These are phyloP conservation scores for Lentinula raphanica DNA, from an alignment of 768 basidiomycete species.

Conservation along the genomic window DNA sequence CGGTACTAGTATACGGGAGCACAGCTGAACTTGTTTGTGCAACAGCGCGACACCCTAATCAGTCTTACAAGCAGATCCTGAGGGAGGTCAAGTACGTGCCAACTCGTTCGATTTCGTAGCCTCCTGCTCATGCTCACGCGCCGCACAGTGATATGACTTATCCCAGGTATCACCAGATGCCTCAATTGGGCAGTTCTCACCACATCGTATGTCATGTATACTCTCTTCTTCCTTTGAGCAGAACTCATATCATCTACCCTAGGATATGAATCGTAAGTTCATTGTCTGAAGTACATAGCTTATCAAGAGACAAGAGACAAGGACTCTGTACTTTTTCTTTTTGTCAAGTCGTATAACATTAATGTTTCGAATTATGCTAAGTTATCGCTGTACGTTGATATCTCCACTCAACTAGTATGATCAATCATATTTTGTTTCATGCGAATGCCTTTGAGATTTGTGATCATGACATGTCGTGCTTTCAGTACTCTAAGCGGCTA, in stretches of 20 bases:
- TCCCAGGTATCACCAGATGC: slow-evolving; percentile 62
- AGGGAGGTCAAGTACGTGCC: slow-evolving; percentile 45
- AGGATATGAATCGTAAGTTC: slow-evolving; percentile 10
- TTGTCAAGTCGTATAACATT: neutral
- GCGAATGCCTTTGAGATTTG: too few relatives aligned
- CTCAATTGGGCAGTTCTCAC: slow-evolving; percentile 71
- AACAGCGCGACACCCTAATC: slow-evolving; percentile 36
- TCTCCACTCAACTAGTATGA: too few relatives aligned
- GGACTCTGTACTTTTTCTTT: neutral
- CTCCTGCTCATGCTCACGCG: neutral
- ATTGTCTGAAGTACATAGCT: too few relatives aligned
- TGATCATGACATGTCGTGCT: too few relatives aligned
- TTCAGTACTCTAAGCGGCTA: too few relatives aligned
- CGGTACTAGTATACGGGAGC: neutral
- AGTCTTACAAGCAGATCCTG: slow-evolving; percentile 64
- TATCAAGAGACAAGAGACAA: too few relatives aligned
- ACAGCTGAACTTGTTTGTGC: neutral
- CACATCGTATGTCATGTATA: slow-evolving; percentile 41
- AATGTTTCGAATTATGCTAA: neutral
- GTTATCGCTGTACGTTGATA: neutral
- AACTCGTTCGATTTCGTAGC: too few relatives aligned
- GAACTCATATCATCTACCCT: neutral
- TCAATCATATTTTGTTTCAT: too few relatives aligned
- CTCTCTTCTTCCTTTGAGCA: neutral
- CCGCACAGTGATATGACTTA: slow-evolving; percentile 44